Percentiles rank a stretch among this genome's conserved stretches.
Conservation (phyloP, 495 filamentous ascomycete species). For the Hamigera avellanea region DNA sequence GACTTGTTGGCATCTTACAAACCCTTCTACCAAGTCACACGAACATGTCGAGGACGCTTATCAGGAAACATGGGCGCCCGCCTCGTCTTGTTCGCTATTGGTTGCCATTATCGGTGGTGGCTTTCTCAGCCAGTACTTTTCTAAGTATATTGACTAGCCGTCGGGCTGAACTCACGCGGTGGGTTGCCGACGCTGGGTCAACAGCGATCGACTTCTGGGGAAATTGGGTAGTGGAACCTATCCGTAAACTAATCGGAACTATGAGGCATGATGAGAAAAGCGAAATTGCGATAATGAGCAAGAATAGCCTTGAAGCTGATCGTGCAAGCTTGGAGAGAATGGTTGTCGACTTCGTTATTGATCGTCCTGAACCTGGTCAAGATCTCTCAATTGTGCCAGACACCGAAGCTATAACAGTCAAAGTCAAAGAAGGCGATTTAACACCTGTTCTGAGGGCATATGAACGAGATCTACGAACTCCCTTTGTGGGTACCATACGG, state of each 20-base stretch:
- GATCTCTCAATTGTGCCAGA: slow-evolving; percentile 40
- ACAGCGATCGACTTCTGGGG: slow-evolving; percentile 83
- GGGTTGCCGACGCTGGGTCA: slow-evolving; percentile 61
- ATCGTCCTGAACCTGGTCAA: slow-evolving; percentile 50
- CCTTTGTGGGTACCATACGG: slow-evolving; percentile 64
- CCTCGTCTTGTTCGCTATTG: slow-evolving; percentile 74
- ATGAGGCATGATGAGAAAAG: slow-evolving; percentile 84
- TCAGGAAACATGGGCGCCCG: slow-evolving; percentile 66
- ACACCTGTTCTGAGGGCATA: slow-evolving; percentile 85
- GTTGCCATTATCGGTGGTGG: slow-evolving; percentile 50
- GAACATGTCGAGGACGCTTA: slow-evolving; percentile 44
- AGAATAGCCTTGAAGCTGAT: slow-evolving; percentile 77
- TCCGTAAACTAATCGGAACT: slow-evolving; percentile 71
- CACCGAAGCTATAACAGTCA: slow-evolving; percentile 56
- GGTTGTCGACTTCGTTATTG: slow-evolving; percentile 88
- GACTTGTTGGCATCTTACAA: slow-evolving; percentile 55
- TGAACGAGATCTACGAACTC: slow-evolving; percentile 70
- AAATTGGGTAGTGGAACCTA: slow-evolving; percentile 89
- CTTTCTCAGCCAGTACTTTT: slow-evolving; percentile 71
- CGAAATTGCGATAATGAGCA: slow-evolving; percentile 93
- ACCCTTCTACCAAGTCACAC: no score
- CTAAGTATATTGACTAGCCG: slow-evolving; percentile 61
- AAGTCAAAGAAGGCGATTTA: slow-evolving; percentile 82
- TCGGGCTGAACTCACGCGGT: slow-evolving; percentile 59
- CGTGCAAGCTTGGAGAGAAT: slow-evolving; percentile 87